Evolutionary conservation across 2,329 filamentous ascomycete species (phyloP), one percentile per base, ranked within the genome.

Genomic region (Verticillium zaregamsianum): DNA sequence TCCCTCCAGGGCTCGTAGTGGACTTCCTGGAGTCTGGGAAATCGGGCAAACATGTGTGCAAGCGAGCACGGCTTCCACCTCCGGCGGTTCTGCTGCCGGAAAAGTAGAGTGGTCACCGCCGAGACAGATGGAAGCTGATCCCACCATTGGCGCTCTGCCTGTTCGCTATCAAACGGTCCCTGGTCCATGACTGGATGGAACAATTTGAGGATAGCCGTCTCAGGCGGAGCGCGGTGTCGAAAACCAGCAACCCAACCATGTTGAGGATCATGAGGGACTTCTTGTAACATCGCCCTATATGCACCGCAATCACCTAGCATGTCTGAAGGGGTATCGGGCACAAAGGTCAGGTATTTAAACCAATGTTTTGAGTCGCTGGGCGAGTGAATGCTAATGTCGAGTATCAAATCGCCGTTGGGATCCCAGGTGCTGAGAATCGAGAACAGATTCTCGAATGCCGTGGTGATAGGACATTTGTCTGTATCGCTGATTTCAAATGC

Each of bases 1-100:
- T 70, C 67, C 66, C 68, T 72, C 71, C 69, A 72, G 54, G 68
- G 70, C 62, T 74, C 70, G 66, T 73, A 73, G 60, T 72, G 65
- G 54, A 74, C 25, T 65, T 71, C 70, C 61, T 69, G 64, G 59
- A 74, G 67, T 61, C 65, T 67, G 56, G 70, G 71, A 58, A 73
- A 67, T 63, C 68, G 66, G 62, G 66, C 58, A 66, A 73, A 64
- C 67, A 74, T 69, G 33, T 69, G 66, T 65, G 67, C 67, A 56
- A 73, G 66, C 61, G 66, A 60, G 15, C 2, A 49, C 40, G 66
- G 67, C 63, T 68, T 70, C 72, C 71, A 75, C 66, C 65, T 62
- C 57, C 69, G 68, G 65, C 69, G 70, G 63, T 65, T 73, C 63
- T 74, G 71, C 64, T 72, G 71, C 14, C 70, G 68, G 28, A 73